A percentile compares a stretch with the other conserved stretches of the same genome.
These are phyloP conservation scores for Agapanthus africanus DNA, from an alignment of 106 monocot genomes.

Conservation along the genomic window DNA sequence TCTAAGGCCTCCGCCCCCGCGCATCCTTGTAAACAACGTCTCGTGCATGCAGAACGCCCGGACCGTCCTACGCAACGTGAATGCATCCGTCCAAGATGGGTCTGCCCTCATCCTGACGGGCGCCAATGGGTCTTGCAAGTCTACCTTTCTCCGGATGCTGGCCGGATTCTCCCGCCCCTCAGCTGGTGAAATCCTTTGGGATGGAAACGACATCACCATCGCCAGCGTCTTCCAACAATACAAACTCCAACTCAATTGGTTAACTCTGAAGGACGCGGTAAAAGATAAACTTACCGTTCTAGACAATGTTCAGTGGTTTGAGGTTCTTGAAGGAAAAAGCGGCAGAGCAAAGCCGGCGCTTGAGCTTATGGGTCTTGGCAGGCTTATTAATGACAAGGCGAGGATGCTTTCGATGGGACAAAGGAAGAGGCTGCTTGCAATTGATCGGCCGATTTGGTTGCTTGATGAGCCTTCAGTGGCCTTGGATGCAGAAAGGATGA, in stretches of 20 bases:
- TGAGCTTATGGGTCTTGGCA: constrained; percentile 88
- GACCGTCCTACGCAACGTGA: constrained; percentile 77
- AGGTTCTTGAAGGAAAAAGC: constrained; percentile 82
- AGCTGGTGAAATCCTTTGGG: constrained; percentile 90
- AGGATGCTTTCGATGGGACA: constrained; percentile 98
- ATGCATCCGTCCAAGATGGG: constrained; percentile 76
- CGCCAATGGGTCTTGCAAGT: constrained; percentile 92
- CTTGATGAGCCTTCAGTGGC: constrained; percentile 97
- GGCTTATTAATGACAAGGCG: constrained; percentile 81
- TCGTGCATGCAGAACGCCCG: constrained; percentile 98
- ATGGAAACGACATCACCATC: constrained; percentile 82
- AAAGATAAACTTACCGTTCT: constrained; percentile 76
- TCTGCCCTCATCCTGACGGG: constrained; percentile 80
- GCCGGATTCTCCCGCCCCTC: constrained; percentile 93
- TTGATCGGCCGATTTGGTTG: constrained; percentile 92
- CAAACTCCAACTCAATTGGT: constrained; percentile 93
- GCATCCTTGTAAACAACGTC: constrained; percentile 77
- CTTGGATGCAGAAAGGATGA: constrained; percentile 77
- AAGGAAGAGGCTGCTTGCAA: constrained; percentile 78
- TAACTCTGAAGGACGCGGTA: constrained; percentile 80
- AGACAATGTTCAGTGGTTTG: constrained; percentile 92
- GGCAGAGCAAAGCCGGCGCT: constrained; percentile 51
- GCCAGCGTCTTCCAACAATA: constrained; percentile 89
- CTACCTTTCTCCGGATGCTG: constrained; percentile 89
- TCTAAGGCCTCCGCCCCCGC: constrained; percentile 41